These are phyloP conservation scores for Priceomyces carsonii DNA, from an alignment of 805 yeast genomes.

Conservation along the genomic window DNA sequence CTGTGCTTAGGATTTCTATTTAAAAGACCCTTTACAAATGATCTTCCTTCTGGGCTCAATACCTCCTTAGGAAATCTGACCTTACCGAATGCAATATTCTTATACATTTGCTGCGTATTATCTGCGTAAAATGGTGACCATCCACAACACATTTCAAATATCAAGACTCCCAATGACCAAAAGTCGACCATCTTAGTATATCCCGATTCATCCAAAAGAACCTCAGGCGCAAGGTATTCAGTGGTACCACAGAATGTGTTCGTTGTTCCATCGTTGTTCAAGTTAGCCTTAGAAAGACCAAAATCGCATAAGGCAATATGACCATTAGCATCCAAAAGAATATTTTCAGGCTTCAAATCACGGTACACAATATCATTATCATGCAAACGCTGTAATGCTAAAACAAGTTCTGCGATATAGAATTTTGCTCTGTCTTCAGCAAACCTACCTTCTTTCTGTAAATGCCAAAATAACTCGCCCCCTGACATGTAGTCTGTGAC, in stretches of 20 bases:
- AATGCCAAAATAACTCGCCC: conserved; percentile 95
- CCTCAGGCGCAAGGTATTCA: conserved; percentile 97
- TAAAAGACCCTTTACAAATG: conserved; percentile 91
- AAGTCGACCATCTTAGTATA: conserved; percentile 99
- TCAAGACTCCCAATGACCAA: conserved; percentile 96
- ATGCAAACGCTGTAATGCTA: conserved; percentile 92
- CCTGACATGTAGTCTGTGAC: conserved; percentile 99
- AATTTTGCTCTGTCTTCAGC: conserved; percentile 93
- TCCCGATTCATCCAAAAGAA: conserved; percentile 90
- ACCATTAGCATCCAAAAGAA: conserved; percentile 92
- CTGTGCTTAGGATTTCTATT: conserved; percentile 96
- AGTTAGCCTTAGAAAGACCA: conserved; percentile 92
- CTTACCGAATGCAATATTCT: conserved; percentile 97
- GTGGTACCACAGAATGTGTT: conserved; percentile 99
- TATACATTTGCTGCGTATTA: conserved; percentile 97
- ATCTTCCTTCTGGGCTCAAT: conserved; percentile 86
- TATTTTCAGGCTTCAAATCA: conserved; percentile 96
- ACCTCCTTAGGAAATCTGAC: conserved; percentile 97
- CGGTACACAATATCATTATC: conserved; percentile 95
- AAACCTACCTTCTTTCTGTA: conserved; percentile 95
- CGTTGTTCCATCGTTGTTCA: conserved; percentile 83
- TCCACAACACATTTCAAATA: conserved; percentile 99
- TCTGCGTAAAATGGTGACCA: conserved; percentile 99
- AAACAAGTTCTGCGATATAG: conserved; percentile 92
- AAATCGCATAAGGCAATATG: conserved; percentile 97